A percentile compares a stretch with the other conserved stretches of the same genome.
phyloP scores from a whole-genome alignment of 116 monocot species.

The Dioscorea cayenensis region DNA sequence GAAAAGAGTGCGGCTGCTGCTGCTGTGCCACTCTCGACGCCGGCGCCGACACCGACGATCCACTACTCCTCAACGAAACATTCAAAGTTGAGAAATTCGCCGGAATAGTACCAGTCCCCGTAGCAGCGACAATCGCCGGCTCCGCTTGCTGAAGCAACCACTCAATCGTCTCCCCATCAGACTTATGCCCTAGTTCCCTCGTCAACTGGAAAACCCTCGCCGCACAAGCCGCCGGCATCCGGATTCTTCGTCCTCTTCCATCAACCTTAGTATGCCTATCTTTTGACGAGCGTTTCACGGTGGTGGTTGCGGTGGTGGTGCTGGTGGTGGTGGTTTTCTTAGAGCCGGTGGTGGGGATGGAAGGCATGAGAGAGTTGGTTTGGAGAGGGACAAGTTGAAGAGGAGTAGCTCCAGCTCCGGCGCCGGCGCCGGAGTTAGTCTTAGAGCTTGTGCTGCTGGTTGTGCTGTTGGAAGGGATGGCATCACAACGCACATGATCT shows the following conservation, averaged over 20 bases:
- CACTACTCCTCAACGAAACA: constrained; percentile 38
- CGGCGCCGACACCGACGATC: constrained; percentile 39
- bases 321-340: constrained; percentile 10
- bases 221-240: constrained; percentile 70
- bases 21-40: constrained; percentile 19
- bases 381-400: neutral
- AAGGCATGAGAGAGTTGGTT: neutral
- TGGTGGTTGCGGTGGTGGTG: neutral
- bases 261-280: constrained; percentile 79
- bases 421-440: constrained; percentile 12
- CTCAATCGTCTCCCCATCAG: constrained; percentile 73
- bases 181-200: constrained; percentile 64
- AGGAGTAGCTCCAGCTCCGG: neutral
- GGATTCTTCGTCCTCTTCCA: constrained; percentile 61
- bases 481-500: neutral
- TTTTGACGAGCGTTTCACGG: constrained; percentile 35
- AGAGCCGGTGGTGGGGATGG: constrained; percentile 15
- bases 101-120: constrained; percentile 67
- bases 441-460: constrained; percentile 8
- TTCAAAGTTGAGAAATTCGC: constrained; percentile 60
- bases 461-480: neutral
- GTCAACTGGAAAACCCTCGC: constrained; percentile 71
- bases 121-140: constrained; percentile 63
- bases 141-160: constrained; percentile 77
- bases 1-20: constrained; percentile 26